Base-by-base conservation (phyloP, 2,329 filamentous ascomycete genomes). In the Septoria petroselini region DNA sequence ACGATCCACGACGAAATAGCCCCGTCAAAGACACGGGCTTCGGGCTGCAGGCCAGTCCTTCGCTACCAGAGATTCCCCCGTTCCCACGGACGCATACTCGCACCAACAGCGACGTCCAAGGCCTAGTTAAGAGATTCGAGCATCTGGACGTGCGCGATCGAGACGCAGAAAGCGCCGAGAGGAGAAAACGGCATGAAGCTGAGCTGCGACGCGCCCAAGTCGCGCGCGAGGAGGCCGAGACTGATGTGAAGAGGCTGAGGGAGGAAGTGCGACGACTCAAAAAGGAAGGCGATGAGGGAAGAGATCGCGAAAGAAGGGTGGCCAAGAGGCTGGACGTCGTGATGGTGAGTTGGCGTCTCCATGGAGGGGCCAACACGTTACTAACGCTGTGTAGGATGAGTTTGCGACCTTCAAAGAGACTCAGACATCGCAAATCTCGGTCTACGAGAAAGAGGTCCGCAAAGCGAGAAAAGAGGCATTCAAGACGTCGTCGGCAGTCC, bases 361-460 rank as follows among this genome's bases (percentile, higher is more conserved):
- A 27, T 25, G 17, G 12, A 52, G 54, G 34, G 27, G 31, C 12
- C 18, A 15, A 35, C 30, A 29, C 7, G n/a, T 43, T 47, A 41
- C 61, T 59, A 48, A 62, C 45, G 4, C 27, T 19, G 8, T 19
- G 35, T 41, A 88, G 85, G 84, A 86, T 61, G 84, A 84, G 64
- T 84, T 84, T 61, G 78, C 81, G 23, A 82, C 82, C 53, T 78
- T 81, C 43, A 88, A 88, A 67, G 84, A 82, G 30, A 78, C 85
- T 17, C 60, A 63, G 48, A 60, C 64, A 12, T 63, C 65, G 8
- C 65, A 69, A 38, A 45, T 58, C 14, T 55, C 56, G 1, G 53
- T 86, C 7, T 88, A 84, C 79, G 85, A 88, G 61, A 88, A 88
- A 65, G 85, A 88, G 66, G 82, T 87, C 35, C 78, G 84, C 47